Evolutionary conservation across 139 green algal genomes (phyloP), one percentile per base, ranked within the genome.

Genomic region (Haematococcus lacustris): DNA sequence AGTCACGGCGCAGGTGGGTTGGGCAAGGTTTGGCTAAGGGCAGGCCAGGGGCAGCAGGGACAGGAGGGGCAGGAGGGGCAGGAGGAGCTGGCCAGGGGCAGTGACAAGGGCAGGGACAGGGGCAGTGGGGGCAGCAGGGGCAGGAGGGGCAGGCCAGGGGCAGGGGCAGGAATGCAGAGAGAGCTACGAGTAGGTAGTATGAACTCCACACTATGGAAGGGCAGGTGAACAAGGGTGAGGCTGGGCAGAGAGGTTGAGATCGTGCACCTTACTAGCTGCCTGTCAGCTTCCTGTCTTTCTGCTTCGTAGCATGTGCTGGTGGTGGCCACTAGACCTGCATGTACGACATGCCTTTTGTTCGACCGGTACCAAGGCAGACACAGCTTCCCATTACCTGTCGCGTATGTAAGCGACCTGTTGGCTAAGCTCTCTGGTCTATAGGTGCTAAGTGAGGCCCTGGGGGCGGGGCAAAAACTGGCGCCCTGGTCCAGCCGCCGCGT

Each of bases 401-500:
- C n/a, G n/a, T n/a, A n/a, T n/a, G n/a, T n/a, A n/a, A n/a, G 41
- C 33, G 47, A 30, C 4, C 40, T 61, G 41, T 17, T 63, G 33
- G 51, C 75, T 38, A 33, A 43, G 21, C 66, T 77, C 38, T 39
- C 41, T 3, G 38, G n/a, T n/a, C n/a, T n/a, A n/a, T n/a, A 30
- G 5, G 76, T 82, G 66, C 35, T 82, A 25, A 23, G 33, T 17
- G 43, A 73, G 59, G 59, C 67, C 1, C 66, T 82, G 71, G 71
- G 67, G 3, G 7, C 47, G 47, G 2, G 5, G 5, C 40, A 39
- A 2, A 3, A 21, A 3, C 63, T 60, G 28, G 66, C 40, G 39
- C 66, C 40, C 41, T 71, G 28, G 40, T 71, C 41, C 3, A 6
- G 28, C 2, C 66, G 35, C 68, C 68, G 9, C 25, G 32, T 50